These are phyloP conservation scores for Eucalyptus polybractea DNA, from an alignment of 345 rosid species.

Conservation along the genomic window DNA sequence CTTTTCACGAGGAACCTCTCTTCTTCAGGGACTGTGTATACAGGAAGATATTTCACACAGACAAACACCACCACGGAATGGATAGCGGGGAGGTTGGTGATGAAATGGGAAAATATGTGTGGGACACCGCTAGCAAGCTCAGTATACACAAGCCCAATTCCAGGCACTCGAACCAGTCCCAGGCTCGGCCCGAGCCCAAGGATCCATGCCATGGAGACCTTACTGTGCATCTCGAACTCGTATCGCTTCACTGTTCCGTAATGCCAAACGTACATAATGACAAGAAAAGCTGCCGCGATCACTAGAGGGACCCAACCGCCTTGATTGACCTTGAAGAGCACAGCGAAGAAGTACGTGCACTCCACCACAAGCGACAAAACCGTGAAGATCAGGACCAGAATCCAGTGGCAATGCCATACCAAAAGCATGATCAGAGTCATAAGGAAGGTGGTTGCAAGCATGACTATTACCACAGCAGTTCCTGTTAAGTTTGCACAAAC, in stretches of 20 bases:
- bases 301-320: slow-evolving; percentile 26
- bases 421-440: slow-evolving; percentile 14
- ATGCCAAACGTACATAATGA: slow-evolving; percentile 19
- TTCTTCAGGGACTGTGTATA: slow-evolving; percentile 14
- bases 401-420: slow-evolving; percentile 24
- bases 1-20: slow-evolving; percentile 11
- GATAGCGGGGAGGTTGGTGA: slow-evolving; percentile 24
- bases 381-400: slow-evolving; percentile 6
- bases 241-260: slow-evolving; percentile 7
- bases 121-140: slow-evolving; percentile 19
- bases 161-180: slow-evolving; percentile 17
- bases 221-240: slow-evolving; percentile 14
- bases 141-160: slow-evolving; percentile 15
- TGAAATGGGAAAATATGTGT: slow-evolving; percentile 18
- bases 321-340: slow-evolving; percentile 16
- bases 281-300: slow-evolving; percentile 1
- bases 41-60: slow-evolving; percentile 19
- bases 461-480: slow-evolving; percentile 12
- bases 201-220: slow-evolving; percentile 19
- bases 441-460: slow-evolving; percentile 15
- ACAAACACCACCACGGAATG: slow-evolving; percentile 19
- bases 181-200: slow-evolving; percentile 15
- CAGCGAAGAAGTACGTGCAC: slow-evolving; percentile 15
- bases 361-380: slow-evolving; percentile 3
- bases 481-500: neutral